Base-by-base conservation (phyloP, 2,329 filamentous ascomycete genomes). In the Penicillium fuscoglaucum region DNA sequence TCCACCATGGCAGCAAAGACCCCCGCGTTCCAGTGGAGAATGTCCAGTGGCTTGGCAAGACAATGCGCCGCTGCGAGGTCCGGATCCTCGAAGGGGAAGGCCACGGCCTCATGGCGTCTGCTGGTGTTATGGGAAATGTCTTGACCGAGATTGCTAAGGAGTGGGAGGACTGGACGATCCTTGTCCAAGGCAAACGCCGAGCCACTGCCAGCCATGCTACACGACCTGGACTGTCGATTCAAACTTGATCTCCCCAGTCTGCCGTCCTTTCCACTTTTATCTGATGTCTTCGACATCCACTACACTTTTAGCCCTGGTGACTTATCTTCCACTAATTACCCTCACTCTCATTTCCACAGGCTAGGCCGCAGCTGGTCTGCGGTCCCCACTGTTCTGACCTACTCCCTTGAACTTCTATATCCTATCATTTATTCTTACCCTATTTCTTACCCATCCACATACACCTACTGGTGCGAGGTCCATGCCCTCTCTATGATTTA, bases 81-180 rank as follows among this genome's bases (percentile, higher is more conserved):
- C 83, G 93, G 6, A 87, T 98, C 6, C 81, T 99, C 3, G 90
- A 96, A 65, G 91, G 90, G 6, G 93, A 99, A 74, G 91, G 93
- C 3, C 95, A 99, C 71, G 93, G 95, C 0, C 79, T 99, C 26
- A 99, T 99, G 95, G 95, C 95, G 0, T 96, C 89, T 65, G 93
- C 95, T 0, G 81, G 82, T 15, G 93, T 98, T 45, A 99, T 99
- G 95, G 90, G 91, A 44, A 87, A 88, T 21, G 90, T 98, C n/a
- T 79, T 99, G 37, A 93, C 91, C 75, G 95, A 99, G 78, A 96
- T 99, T 69, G 90, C 90, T 52, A 87, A 87, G 65, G 95, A 98
- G 74, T 98, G 93, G 93, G 90, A 93, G 65, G 90, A 93, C 68
- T 93, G 90, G 90, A 87, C 85, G 69, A 83, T 84, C 45, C 83